Conservation (phyloP, 495 filamentous ascomycete species). For the Xylaria nigripes region DNA sequence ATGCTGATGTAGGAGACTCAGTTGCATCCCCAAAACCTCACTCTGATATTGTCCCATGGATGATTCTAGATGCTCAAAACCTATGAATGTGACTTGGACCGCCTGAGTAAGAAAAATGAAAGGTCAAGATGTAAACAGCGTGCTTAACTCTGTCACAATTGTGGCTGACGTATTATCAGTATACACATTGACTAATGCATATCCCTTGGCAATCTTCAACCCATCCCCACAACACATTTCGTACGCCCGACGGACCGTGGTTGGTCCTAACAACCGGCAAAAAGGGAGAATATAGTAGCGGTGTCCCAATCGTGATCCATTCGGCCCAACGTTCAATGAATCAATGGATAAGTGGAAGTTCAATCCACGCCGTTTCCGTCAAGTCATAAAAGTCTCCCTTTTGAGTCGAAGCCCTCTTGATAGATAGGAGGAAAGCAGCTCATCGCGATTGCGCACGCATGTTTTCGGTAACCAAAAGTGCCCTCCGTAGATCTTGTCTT, state of each 20-base stretch:
- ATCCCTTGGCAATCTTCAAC: slow-evolving; percentile 1
- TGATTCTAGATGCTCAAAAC: not conserved
- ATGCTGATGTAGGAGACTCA: too few species aligned
- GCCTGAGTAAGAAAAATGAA: not conserved
- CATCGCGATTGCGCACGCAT: slow-evolving; percentile 1
- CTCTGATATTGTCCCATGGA: too few species aligned
- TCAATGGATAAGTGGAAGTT: slow-evolving; percentile 3
- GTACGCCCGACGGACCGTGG: not conserved
- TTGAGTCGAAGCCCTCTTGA: not conserved
- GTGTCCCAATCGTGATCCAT: slow-evolving; percentile 2
- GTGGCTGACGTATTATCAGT: slow-evolving; percentile 2
- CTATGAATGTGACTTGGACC: slow-evolving; percentile 4
- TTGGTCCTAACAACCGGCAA: not conserved
- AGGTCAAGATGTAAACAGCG: not conserved
- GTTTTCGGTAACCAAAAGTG: slow-evolving; percentile 11
- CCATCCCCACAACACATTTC: not conserved
- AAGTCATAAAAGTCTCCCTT: slow-evolving; percentile 11
- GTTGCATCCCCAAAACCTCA: too few species aligned
- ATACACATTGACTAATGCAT: slow-evolving; percentile 1
- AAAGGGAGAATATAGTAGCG: not conserved
- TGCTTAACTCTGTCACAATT: slow-evolving; percentile 4
- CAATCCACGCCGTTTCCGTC: slow-evolving; percentile 11
- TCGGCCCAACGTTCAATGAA: slow-evolving; percentile 4
- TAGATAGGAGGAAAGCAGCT: slow-evolving; percentile 3
- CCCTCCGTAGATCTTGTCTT: not conserved